A percentile compares a stretch with the other conserved stretches of the same genome.
Conservation (phyloP, 192 early-diverging fungal species). For the Linderina pennispora region DNA sequence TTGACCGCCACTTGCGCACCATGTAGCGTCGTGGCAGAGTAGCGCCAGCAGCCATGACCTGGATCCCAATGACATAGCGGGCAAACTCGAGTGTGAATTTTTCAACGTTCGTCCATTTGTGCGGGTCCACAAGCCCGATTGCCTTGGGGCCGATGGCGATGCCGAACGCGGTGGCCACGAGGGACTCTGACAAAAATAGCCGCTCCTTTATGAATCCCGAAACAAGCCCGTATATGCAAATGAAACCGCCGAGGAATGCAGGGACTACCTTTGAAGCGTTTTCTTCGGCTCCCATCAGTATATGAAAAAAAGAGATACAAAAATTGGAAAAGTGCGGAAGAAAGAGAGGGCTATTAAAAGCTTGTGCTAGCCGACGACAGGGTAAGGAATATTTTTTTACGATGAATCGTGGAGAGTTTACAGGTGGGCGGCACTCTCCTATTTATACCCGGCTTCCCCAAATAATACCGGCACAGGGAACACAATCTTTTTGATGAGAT, state of each 20-base stretch:
- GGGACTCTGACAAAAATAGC: slow-evolving; percentile 62
- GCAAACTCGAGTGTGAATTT: slow-evolving; percentile 68
- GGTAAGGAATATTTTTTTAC: no score
- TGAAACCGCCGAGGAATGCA: slow-evolving; percentile 70
- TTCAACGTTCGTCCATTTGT: slow-evolving; percentile 39
- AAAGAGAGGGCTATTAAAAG: no score
- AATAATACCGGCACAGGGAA: no score
- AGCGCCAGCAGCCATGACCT: slow-evolving; percentile 80
- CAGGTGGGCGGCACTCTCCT: no score
- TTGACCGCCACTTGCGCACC: slow-evolving; percentile 62
- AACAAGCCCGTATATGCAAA: slow-evolving; percentile 64
- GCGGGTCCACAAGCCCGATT: slow-evolving; percentile 65
- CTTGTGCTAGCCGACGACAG: no score
- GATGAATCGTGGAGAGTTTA: no score
- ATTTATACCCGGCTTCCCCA: no score
- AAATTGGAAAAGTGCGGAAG: background rate
- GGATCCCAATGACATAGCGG: slow-evolving; percentile 77
- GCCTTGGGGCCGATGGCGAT: slow-evolving; percentile 77
- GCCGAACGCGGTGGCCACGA: slow-evolving; percentile 84
- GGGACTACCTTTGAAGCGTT: slow-evolving; percentile 38
- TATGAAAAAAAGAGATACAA: background rate
- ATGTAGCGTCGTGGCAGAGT: slow-evolving; percentile 74
- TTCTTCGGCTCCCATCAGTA: background rate
- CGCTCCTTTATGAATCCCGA: slow-evolving; percentile 67
- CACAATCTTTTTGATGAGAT: no score